phyloP scores from a whole-genome alignment of 2,329 filamentous ascomycete species.

The Pyrenochaeta sp. region DNA sequence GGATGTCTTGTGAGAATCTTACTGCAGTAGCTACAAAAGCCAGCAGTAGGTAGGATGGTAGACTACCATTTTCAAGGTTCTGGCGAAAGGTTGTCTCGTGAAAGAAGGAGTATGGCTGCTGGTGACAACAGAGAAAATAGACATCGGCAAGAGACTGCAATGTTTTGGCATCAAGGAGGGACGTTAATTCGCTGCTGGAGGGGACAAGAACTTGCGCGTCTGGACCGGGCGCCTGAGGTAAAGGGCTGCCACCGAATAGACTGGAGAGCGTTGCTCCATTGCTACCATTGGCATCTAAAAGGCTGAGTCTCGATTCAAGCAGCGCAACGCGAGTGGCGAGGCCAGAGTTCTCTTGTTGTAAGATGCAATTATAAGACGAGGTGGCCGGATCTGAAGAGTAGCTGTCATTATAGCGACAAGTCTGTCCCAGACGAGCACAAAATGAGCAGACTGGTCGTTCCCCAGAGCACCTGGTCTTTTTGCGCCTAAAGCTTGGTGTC shows the following conservation, averaged over 20 bases:
- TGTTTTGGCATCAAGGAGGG: conserved; percentile 1
- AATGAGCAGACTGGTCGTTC: not conserved
- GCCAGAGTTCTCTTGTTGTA: conserved; percentile 1
- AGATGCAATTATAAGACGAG: not conserved
- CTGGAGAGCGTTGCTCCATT: not conserved
- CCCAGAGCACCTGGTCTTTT: not conserved
- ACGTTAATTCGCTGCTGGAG: not conserved
- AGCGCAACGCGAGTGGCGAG: conserved; percentile 8
- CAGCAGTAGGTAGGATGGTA: conserved; percentile 43
- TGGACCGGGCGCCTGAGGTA: no score
- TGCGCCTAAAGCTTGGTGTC: not conserved
- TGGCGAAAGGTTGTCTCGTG: conserved; percentile 46
- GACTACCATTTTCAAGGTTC: conserved; percentile 24
- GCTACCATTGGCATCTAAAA: conserved; percentile 1
- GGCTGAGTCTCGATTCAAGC: conserved; percentile 4
- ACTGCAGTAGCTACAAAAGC: conserved; percentile 45
- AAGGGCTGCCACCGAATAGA: not conserved
- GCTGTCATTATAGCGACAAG: not conserved
- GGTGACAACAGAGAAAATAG: conserved; percentile 49
- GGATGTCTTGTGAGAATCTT: conserved; percentile 40
- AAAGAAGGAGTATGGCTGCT: conserved; percentile 52
- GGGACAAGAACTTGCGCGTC: not conserved
- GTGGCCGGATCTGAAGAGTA: not conserved
- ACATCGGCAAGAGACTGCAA: conserved; percentile 20
- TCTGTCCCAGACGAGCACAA: not conserved